Evolutionary conservation across 2,329 filamentous ascomycete species (phyloP), one percentile per base, ranked within the genome.

Genomic region (Pyrenophora tritici-repentis): DNA sequence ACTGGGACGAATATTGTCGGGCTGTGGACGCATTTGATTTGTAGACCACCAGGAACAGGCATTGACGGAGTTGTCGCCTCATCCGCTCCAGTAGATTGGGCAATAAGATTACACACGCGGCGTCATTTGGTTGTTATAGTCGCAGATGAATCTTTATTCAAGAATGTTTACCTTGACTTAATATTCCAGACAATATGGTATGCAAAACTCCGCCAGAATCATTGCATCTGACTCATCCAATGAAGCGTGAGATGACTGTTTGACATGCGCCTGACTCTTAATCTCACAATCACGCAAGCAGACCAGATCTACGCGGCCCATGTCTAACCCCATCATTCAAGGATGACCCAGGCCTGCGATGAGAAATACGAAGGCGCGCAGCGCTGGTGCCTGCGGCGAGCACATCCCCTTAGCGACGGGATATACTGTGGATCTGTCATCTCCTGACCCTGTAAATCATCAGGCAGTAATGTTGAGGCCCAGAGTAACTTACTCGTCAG

Each of bases 311-410:
- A 22, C 41, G 36, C 29, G 47, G 31, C 44, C 36, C 47, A 50
- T 50, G 47, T 35, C 35, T 26, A 20, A 22, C 36, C 36, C 24
- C 34, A 35, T 18, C 24, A 32, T 17, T 29, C 44, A 48, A 39
- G 49, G 39, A 34, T 37, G 24, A 34, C 45, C 44, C 39, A 16
- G 35, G 42, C 35, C 7, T 13, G 32, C 12, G 26, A 49, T 49
- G 44, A 31, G 47, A 20, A 43, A 36, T 39, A 41, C 45, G 38
- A 43, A 33, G 50, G 44, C 39, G 32, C 34, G 24, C 45, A 49
- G 45, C 36, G 49, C 49, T 42, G 50, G 40, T 43, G 29, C 42
- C 29, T 44, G 41, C 35, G 26, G 50, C 49, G 45, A 40, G 47
- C 39, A 42, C 40, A n/a, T 40, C 35, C n/a, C 31, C 40, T 42